A percentile compares a stretch with the other conserved stretches of the same genome.
Evolutionary conservation across 495 filamentous ascomycete species (phyloP).

Genomic region (Wilcoxina mikolae): DNA sequence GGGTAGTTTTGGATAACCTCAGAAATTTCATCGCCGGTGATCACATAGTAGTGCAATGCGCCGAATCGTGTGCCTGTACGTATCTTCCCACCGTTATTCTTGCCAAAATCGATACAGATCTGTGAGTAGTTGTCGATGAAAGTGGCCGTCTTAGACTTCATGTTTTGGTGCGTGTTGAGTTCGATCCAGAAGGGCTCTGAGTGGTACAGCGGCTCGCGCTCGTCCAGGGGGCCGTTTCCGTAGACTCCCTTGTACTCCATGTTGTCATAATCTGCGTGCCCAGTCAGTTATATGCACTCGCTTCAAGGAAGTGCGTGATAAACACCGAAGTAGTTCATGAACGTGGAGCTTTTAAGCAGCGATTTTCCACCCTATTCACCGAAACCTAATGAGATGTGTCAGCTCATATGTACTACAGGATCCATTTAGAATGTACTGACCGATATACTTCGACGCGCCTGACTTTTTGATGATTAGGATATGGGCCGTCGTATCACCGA

Average conservation of each 20-base stretch:
- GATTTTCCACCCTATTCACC: constrained; percentile 23
- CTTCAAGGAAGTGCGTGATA: constrained; percentile 4
- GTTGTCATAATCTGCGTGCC: constrained; percentile 20
- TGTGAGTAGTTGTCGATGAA: constrained; percentile 28
- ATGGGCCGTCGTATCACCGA: background rate
- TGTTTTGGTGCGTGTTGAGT: constrained; percentile 14
- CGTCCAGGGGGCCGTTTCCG: constrained; percentile 17
- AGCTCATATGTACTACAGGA: background rate
- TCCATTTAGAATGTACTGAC: no score
- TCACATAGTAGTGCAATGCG: constrained; percentile 12
- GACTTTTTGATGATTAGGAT: constrained; percentile 13
- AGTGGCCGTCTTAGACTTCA: constrained; percentile 10
- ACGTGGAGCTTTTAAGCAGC: constrained; percentile 20
- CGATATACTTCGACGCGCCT: constrained; percentile 2
- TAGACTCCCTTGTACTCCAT: constrained; percentile 23
- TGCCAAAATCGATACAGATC: constrained; percentile 20
- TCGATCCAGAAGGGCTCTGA: constrained; percentile 24
- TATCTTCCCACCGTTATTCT: constrained; percentile 12
- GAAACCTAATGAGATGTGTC: constrained; percentile 9
- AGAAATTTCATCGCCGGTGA: constrained; percentile 12
- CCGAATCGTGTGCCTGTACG: constrained; percentile 19
- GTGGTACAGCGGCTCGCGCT: constrained; percentile 27
- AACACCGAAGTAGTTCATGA: constrained; percentile 28
- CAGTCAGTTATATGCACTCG: constrained; percentile 13
- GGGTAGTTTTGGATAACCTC: constrained; percentile 14